A percentile compares a stretch with the other conserved stretches of the same genome.
phyloP scores from a whole-genome alignment of 164 flowering plant species.

The Tetrastigma voinierianum region DNA sequence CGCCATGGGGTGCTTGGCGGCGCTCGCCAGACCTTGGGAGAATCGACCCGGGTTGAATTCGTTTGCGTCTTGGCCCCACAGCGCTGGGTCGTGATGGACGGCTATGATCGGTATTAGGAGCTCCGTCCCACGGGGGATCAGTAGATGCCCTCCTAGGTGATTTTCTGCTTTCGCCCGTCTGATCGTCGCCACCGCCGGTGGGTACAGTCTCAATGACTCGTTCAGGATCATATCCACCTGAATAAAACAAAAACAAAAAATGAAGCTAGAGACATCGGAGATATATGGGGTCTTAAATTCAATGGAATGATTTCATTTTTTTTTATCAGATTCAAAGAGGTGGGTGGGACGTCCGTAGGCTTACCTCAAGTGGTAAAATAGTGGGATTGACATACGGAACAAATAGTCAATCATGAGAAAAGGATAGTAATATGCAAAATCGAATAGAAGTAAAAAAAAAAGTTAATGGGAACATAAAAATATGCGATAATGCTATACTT shows the following conservation, averaged over 20 bases:
- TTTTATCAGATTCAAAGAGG: too few relatives aligned
- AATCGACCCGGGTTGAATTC: conserved; percentile 56
- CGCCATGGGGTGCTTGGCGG: conserved; percentile 15
- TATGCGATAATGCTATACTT: too few relatives aligned
- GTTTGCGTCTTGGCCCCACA: conserved; percentile 55
- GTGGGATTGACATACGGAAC: too few relatives aligned
- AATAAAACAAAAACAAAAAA: conserved; percentile 4
- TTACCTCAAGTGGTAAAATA: too few relatives aligned
- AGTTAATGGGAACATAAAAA: too few relatives aligned
- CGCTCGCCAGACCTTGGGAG: conserved; percentile 41
- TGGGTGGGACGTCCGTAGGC: too few relatives aligned
- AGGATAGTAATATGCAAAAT: too few relatives aligned
- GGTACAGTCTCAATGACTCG: conserved; percentile 43
- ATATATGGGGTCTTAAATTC: too few relatives aligned
- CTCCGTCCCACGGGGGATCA: conserved; percentile 19
- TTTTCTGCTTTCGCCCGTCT: conserved; percentile 19
- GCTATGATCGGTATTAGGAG: conserved; percentile 24
- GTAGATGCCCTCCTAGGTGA: conserved; percentile 21
- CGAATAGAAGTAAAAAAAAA: too few relatives aligned
- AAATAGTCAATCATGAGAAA: too few relatives aligned
- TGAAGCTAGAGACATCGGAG: too few relatives aligned
- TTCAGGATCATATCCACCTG: conserved; percentile 47
- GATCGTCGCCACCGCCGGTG: conserved; percentile 14
- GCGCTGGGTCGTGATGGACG: conserved; percentile 29
- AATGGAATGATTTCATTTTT: too few relatives aligned